These are phyloP conservation scores for Zarea fungicola DNA, from an alignment of 2,329 filamentous ascomycete species.

Conservation along the genomic window DNA sequence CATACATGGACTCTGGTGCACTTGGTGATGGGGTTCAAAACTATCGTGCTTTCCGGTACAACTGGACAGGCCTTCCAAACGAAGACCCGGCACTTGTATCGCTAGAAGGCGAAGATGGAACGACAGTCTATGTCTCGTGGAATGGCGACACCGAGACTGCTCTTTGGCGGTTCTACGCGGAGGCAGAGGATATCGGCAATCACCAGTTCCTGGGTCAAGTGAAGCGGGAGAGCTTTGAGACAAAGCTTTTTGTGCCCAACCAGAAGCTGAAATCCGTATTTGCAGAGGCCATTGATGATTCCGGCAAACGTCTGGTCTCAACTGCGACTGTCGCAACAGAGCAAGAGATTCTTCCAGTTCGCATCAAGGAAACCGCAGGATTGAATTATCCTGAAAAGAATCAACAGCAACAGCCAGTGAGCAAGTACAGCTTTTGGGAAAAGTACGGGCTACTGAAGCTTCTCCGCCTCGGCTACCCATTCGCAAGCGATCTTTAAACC, in stretches of 20 bases:
- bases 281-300: conserved; percentile 22
- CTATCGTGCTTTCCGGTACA: conserved; percentile 36
- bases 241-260: conserved; percentile 21
- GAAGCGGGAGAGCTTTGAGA: conserved; percentile 40
- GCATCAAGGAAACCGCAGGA: background rate
- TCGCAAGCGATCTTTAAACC: too few species aligned
- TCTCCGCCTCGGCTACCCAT: too few species aligned
- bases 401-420: too few species aligned
- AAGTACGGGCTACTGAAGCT: too few species aligned
- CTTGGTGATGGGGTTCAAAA: conserved; percentile 37
- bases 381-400: too few species aligned
- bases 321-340: conserved; percentile 20
- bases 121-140: conserved; percentile 45
- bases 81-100: conserved; percentile 26
- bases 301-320: conserved; percentile 18
- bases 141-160: conserved; percentile 45
- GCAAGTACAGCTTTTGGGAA: too few species aligned
- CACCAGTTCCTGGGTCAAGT: conserved; percentile 33
- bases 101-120: conserved; percentile 7
- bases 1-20: conserved; percentile 16
- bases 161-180: conserved; percentile 28
- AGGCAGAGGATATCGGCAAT: conserved; percentile 26
- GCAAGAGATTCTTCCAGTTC: conserved; percentile 17
- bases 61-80: conserved; percentile 42
- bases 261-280: conserved; percentile 16